Evolutionary conservation across 352 stramenopile genomes (phyloP), one percentile per base, ranked within the genome.

Genomic region (Globisporangium heterothallicum): DNA sequence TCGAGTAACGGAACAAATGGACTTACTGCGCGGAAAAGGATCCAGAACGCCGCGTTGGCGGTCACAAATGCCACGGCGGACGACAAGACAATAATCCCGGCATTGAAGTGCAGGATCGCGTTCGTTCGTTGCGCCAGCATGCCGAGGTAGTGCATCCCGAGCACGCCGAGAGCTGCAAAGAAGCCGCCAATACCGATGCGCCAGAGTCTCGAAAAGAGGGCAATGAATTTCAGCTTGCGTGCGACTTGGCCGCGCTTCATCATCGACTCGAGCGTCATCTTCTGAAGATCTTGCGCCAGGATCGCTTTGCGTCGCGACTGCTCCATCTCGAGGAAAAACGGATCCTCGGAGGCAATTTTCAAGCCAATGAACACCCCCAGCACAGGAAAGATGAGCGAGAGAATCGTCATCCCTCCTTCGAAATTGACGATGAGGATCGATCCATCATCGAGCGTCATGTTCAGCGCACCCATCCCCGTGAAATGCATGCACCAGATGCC

Each of bases 401-500:
- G 27, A 4, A 82, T 69, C 8, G 77, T 86, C 43, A 72, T 40
- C 12, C 75, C 72, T 19, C 64, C 49, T 49, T 86, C 74, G 42
- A 88, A 88, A 41, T 84, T 51, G 8, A 86, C 63, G 0, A 45
- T 22, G 12, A 88, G 49, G 0, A 70, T 24, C 5, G 63, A 59
- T 0, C 64, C 64, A 40, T 86, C 66, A 3, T 63, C 53, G 27
- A 70, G 55, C 1, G 34, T 50, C 30, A 86, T 40, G 10, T 64
- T n/a, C 7, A 76, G 58, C 12, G 77, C 74, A 21, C 72, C 71
- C 74, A 88, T 88, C 22, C 78, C 78, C 4, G 75, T 80, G 50
- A 88, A 86, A n/a, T 88, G 78, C 73, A 80, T 86, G 61, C 56
- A 66, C 78, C 74, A 88, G 45, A 88, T 86, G 18, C 72, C 74